These are phyloP conservation scores for Starmerella vaccinii DNA, from an alignment of 805 yeast species.

Conservation along the genomic window DNA sequence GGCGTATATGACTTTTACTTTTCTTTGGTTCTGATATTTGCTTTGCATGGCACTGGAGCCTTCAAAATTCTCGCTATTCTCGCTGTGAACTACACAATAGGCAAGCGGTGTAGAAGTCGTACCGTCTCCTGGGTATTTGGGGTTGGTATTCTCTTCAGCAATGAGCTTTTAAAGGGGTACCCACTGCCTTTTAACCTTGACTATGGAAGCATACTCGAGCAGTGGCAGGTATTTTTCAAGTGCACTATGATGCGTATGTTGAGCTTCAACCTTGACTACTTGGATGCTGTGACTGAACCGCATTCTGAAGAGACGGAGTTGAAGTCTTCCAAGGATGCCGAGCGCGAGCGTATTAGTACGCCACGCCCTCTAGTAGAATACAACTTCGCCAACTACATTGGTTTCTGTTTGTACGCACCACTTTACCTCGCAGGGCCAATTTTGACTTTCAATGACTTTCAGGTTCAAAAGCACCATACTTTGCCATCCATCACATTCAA, in stretches of 20 bases:
- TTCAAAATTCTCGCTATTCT: conserved; percentile 54
- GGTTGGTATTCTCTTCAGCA: conserved; percentile 62
- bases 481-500: conserved; percentile 49
- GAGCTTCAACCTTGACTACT: conserved; percentile 70
- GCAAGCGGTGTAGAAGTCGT: conserved; percentile 10
- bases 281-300: conserved; percentile 19
- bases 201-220: conserved; percentile 62
- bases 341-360: conserved; percentile 31
- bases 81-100: conserved; percentile 42
- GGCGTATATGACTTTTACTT: conserved; percentile 60
- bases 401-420: conserved; percentile 78
- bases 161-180: conserved; percentile 53
- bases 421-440: conserved; percentile 92
- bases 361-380: conserved; percentile 56
- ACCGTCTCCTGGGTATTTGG: conserved; percentile 66
- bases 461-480: conserved; percentile 50
- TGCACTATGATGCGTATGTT: conserved; percentile 76
- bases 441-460: conserved; percentile 80
- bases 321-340: conserved; percentile 28
- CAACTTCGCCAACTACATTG: conserved; percentile 51
- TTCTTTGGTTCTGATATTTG: conserved; percentile 57
- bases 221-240: conserved; percentile 96
- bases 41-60: conserved; percentile 70
- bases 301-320: conserved; percentile 32
- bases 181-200: conserved; percentile 48